phyloP scores from a whole-genome alignment of 768 basidiomycete species.

The Xerocomus spinulosus region DNA sequence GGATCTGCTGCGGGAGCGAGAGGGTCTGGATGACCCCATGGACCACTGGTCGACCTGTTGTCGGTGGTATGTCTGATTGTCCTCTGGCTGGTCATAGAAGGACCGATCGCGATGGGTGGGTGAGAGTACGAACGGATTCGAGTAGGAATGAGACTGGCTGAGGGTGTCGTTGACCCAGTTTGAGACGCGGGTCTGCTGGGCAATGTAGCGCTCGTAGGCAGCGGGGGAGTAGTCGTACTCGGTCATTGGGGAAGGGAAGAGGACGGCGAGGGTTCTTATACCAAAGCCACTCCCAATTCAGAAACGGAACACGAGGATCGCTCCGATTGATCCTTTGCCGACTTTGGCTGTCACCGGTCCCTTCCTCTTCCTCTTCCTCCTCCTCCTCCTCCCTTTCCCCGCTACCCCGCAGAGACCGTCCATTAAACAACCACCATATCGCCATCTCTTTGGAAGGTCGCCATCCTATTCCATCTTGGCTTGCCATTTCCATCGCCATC shows the following conservation, averaged over 20 bases:
- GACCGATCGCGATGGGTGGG: slow-evolving; percentile 28
- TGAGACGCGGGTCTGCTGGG: slow-evolving; percentile 45
- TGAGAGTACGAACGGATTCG: slow-evolving; percentile 28
- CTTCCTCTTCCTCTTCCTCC: too few relatives aligned
- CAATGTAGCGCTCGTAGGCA: slow-evolving; percentile 43
- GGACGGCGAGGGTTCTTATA: background rate
- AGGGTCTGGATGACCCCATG: slow-evolving; percentile 19
- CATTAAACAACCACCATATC: background rate
- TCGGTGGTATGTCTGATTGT: background rate
- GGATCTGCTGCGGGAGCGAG: slow-evolving; percentile 22
- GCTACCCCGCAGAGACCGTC: slow-evolving; percentile 22
- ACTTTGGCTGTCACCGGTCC: background rate
- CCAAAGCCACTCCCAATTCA: background rate
- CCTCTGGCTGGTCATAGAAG: slow-evolving; percentile 21
- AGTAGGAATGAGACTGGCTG: slow-evolving; percentile 24
- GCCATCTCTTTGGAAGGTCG: too few relatives aligned
- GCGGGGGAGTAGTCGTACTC: slow-evolving; percentile 61
- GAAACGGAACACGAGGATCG: slow-evolving; percentile 7
- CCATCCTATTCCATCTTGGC: too few relatives aligned
- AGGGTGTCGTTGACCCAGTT: slow-evolving; percentile 47
- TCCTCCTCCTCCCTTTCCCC: slow-evolving; percentile 21
- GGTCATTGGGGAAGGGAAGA: slow-evolving; percentile 37
- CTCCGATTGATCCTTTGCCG: slow-evolving; percentile 5
- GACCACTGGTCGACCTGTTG: slow-evolving; percentile 18
- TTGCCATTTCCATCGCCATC: too few relatives aligned